phyloP scores from a whole-genome alignment of 2,329 filamentous ascomycete species.

The Parastagonospora nodorum region DNA sequence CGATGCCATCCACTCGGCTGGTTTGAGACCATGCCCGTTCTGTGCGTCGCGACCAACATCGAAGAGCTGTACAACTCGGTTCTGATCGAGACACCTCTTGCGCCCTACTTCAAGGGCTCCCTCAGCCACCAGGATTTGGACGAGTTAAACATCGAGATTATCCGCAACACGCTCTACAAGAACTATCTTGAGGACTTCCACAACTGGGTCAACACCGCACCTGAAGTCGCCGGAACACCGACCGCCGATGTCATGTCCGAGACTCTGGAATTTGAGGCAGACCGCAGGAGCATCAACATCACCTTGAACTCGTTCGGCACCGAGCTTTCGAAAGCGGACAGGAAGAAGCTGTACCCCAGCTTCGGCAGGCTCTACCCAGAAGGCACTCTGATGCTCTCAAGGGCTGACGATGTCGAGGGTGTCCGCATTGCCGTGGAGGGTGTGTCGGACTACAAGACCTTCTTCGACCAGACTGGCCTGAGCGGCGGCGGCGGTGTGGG shows the following conservation, averaged over 20 bases:
- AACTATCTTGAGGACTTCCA: conserved; percentile 99
- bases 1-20: conserved; percentile 95
- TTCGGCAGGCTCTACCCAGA: conserved; percentile 93
- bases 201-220: conserved; percentile 86
- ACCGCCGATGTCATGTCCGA: conserved; percentile 95
- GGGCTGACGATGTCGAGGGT: conserved; percentile 92
- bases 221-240: conserved; percentile 84
- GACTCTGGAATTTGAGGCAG: conserved; percentile 94
- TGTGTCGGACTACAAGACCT: conserved; percentile 89
- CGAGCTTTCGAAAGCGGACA: conserved; percentile 88
- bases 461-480: conserved; percentile 89
- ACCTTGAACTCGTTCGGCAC: conserved; percentile 98
- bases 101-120: conserved; percentile 96
- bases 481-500: conserved; percentile 76
- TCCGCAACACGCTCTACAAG: conserved; percentile 98
- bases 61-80: conserved; percentile 99
- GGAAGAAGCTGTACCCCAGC: conserved; percentile 92
- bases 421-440: conserved; percentile 93
- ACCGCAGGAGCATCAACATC: conserved; percentile 97
- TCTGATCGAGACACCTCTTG: conserved; percentile 92
- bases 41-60: conserved; percentile 97
- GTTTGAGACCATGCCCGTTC: conserved; percentile 98
- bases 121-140: conserved; percentile 96
- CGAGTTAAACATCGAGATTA: conserved; percentile 98
- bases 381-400: conserved; percentile 90